Conservation (phyloP, 768 basidiomycete genomes). For the Trametes meyenii region DNA sequence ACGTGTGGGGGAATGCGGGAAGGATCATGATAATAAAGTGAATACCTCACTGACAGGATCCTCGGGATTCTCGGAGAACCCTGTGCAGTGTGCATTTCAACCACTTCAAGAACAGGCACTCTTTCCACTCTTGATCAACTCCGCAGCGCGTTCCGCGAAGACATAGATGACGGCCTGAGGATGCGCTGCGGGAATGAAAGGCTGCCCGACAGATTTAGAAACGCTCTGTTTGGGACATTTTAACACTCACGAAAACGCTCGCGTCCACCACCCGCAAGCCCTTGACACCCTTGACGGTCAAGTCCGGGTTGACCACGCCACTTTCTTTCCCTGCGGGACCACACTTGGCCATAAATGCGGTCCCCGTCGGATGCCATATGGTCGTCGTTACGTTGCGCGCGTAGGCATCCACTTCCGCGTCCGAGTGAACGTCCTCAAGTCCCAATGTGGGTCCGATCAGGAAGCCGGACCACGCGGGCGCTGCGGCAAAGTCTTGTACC, state of each 20-base stretch:
- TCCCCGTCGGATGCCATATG: slow-evolving; percentile 35
- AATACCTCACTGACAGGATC: too few relatives aligned
- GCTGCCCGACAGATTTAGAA: slow-evolving; percentile 3
- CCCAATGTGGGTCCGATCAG: neutral
- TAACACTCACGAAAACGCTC: slow-evolving; percentile 21
- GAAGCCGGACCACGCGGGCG: slow-evolving; percentile 7
- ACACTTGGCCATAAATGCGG: slow-evolving; percentile 42
- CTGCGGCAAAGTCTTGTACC: slow-evolving; percentile 7
- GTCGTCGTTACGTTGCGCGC: slow-evolving; percentile 22
- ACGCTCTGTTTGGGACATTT: neutral
- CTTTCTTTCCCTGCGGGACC: slow-evolving; percentile 30
- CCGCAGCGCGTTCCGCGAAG: slow-evolving; percentile 31
- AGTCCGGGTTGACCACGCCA: slow-evolving; percentile 47
- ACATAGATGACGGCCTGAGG: slow-evolving; percentile 26
- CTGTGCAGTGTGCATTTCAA: too few relatives aligned
- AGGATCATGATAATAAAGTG: too few relatives aligned
- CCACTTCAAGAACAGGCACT: too few relatives aligned
- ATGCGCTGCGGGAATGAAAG: slow-evolving; percentile 27
- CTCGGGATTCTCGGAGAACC: too few relatives aligned
- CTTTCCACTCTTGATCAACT: slow-evolving; percentile 29
- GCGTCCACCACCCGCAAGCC: slow-evolving; percentile 41
- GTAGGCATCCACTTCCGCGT: slow-evolving; percentile 27
- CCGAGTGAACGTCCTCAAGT: neutral
- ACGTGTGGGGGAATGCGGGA: too few relatives aligned
- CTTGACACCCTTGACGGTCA: slow-evolving; percentile 44